Evolutionary conservation across 768 basidiomycete species (phyloP), one percentile per base, ranked within the genome.

Genomic region (Psilocybe cubensis): DNA sequence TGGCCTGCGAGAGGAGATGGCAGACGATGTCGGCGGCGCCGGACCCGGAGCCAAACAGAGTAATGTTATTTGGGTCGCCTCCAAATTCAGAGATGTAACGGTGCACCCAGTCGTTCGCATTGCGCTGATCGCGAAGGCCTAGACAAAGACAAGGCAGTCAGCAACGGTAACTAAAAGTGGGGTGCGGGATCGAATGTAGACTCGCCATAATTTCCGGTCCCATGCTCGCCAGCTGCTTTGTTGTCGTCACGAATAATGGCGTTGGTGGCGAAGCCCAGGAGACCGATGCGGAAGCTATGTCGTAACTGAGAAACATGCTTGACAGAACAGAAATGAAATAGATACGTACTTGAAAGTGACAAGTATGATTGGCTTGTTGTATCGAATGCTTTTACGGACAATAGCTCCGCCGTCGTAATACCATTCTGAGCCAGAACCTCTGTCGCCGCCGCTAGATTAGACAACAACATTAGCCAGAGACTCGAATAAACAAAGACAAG

Each of bases 331-430:
- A 45, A 17, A 35, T 17, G 21, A 23, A 17, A 46, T n/a, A n/a
- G n/a, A n/a, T n/a, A 73, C 88, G 62, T 68, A 91, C 91, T 92
- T 92, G 76, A 91, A 79, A 17, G 86, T 85, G 47, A 92, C 85
- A 41, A 91, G 67, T 54, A 92, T 80, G 47, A 92, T 73, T 0
- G 90, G 91, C 69, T 83, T 91, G 23, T 78, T 79, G 20, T 81
- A 68, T 40, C 76, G 66, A 25, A 91, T 75, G 69, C 89, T 87
- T 65, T 86, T 85, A 55, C 82, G 83, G 21, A 92, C 90, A 18
- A 92, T 73, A 18, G 83, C 75, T 41, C 87, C 91, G 12, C 84
- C 87, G 60, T 92, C 91, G 62, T 86, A 91, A 7, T 89, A 73
- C 90, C 91, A 92, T 66, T 82, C 82, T 3, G 88, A 88, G 5